Conservation (phyloP, 2,329 filamentous ascomycete species). For the Ophiostoma perfectum region DNA sequence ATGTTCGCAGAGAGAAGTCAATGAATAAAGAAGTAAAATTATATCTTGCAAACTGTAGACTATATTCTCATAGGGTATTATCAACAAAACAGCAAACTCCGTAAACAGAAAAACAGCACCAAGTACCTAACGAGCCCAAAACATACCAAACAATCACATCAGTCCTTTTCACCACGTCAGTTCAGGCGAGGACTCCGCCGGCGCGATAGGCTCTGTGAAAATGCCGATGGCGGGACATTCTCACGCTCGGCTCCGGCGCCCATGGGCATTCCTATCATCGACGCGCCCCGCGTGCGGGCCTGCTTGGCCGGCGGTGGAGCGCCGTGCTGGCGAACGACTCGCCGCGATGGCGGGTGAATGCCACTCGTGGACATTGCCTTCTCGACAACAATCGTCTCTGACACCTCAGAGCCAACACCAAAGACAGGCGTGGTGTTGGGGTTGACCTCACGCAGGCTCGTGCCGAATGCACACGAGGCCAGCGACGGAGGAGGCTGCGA, state of each 20-base stretch:
- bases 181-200: slow-evolving; percentile 52
- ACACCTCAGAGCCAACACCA: not conserved
- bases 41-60: not conserved
- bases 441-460: slow-evolving; percentile 53
- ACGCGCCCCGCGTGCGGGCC: slow-evolving; percentile 28
- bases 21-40: not conserved
- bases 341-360: slow-evolving; percentile 42
- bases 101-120: not conserved
- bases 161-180: not conserved
- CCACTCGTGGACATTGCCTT: not conserved
- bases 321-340: slow-evolving; percentile 32
- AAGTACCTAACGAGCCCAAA: not conserved
- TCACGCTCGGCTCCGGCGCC: slow-evolving; percentile 43
- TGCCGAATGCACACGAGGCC: slow-evolving; percentile 29
- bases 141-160: not conserved
- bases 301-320: slow-evolving; percentile 32
- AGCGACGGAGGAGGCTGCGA: slow-evolving; percentile 16
- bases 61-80: slow-evolving; percentile 14
- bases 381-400: slow-evolving; percentile 30
- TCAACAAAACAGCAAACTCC: not conserved
- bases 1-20: too few relatives aligned
- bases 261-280: slow-evolving; percentile 24
- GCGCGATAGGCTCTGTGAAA: slow-evolving; percentile 43
- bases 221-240: slow-evolving; percentile 44
- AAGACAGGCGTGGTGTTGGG: slow-evolving; percentile 34